Evolutionary conservation across 129 eudicot genomes (phyloP).

Genomic region (Saussurea involucrata): DNA sequence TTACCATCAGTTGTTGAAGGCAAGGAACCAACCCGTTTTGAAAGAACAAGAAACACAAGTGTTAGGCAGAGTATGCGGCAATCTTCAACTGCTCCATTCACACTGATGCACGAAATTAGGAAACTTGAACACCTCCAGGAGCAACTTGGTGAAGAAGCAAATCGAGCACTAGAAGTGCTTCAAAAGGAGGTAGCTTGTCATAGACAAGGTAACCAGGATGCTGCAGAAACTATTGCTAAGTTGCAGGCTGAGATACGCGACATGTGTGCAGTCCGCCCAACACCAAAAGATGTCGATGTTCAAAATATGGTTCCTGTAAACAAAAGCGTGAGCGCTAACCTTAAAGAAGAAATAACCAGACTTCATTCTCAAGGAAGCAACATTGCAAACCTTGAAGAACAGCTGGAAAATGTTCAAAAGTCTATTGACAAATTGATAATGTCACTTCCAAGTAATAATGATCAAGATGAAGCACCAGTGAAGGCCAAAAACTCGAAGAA

Average conservation of each 20-base stretch:
- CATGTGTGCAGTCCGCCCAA: conserved; percentile 63
- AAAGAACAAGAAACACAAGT: conserved; percentile 47
- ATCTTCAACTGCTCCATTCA: conserved; percentile 90
- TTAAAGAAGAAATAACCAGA: conserved; percentile 92
- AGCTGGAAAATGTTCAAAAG: conserved; percentile 85
- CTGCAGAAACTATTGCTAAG: conserved; percentile 93
- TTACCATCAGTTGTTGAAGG: conserved; percentile 56
- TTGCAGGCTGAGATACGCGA: conserved; percentile 86
- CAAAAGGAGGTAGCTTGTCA: conserved; percentile 94
- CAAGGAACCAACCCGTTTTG: conserved; percentile 42
- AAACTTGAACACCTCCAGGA: conserved; percentile 98
- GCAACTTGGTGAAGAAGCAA: conserved; percentile 96
- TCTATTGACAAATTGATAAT: conserved; percentile 88
- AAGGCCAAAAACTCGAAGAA: conserved; percentile 56
- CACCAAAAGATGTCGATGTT: conserved; percentile 55
- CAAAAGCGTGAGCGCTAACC: conserved; percentile 87
- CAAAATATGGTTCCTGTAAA: conserved; percentile 52
- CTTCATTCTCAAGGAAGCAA: conserved; percentile 93
- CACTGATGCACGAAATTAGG: conserved; percentile 87
- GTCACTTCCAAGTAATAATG: conserved; percentile 70
- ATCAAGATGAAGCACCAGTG: conserved; percentile 36
- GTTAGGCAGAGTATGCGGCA: conserved; percentile 73
- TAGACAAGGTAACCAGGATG: conserved; percentile 95
- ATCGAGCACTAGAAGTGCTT: conserved; percentile 84
- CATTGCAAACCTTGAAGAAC: conserved; percentile 90